These are phyloP conservation scores for Scopulariopsis brevicaulis DNA, from an alignment of 2,329 filamentous ascomycete species.

Conservation along the genomic window DNA sequence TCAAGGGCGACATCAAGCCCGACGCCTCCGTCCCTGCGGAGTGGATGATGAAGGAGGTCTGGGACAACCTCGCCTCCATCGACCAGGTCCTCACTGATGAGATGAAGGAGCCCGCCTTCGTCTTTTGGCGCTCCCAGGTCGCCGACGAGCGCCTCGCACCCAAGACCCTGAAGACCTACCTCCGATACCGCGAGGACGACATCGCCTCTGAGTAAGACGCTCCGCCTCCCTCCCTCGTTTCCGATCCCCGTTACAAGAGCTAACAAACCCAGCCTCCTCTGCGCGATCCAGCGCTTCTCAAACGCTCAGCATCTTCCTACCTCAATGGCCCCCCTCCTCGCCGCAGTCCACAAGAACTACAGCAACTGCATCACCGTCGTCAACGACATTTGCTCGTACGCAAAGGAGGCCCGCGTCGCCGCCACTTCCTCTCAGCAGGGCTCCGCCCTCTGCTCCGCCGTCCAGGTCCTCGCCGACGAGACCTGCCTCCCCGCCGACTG, in stretches of 20 bases:
- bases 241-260: background rate
- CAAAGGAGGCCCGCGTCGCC: constrained; percentile 20
- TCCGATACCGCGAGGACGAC: constrained; percentile 24
- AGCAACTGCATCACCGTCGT: constrained; percentile 24
- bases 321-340: constrained; percentile 13
- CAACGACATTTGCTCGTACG: constrained; percentile 27
- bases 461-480: constrained; percentile 16
- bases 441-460: constrained; percentile 16
- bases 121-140: constrained; percentile 28
- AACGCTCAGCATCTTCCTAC: constrained; percentile 17
- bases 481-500: constrained; percentile 7
- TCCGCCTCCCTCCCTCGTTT: background rate
- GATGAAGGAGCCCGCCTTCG: constrained; percentile 22
- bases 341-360: constrained; percentile 19
- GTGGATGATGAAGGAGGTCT: constrained; percentile 26
- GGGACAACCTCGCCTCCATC: constrained; percentile 22
- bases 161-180: constrained; percentile 18
- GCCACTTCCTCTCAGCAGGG: constrained; percentile 12
- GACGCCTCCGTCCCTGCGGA: constrained; percentile 20
- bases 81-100: constrained; percentile 22
- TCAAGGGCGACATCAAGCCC: constrained; percentile 16
- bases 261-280: constrained; percentile 14
- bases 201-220: constrained; percentile 24
- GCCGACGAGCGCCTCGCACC: constrained; percentile 15
- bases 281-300: constrained; percentile 23